Evolutionary conservation across 2,329 filamentous ascomycete species (phyloP).

Genomic region (Talaromyces sp.): DNA sequence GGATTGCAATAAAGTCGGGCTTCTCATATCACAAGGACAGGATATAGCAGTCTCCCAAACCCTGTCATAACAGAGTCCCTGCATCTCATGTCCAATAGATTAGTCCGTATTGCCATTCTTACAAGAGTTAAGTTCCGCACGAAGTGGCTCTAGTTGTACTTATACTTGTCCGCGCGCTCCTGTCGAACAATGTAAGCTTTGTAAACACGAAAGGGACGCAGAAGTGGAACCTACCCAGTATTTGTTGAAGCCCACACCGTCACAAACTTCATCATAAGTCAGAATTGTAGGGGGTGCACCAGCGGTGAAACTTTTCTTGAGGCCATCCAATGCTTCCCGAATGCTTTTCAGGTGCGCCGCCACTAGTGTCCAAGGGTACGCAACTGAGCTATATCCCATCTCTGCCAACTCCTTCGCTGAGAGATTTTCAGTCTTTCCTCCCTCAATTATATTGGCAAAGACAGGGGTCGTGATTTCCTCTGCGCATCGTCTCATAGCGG

Average conservation of each 20-base stretch:
- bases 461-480: slow-evolving; percentile 43
- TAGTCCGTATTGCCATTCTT: too few relatives aligned
- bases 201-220: neutral
- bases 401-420: slow-evolving; percentile 43
- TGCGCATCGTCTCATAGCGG: slow-evolving; percentile 44
- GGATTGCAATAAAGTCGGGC: too few relatives aligned
- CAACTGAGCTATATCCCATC: slow-evolving; percentile 46
- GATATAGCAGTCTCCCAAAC: too few relatives aligned
- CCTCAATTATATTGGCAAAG: slow-evolving; percentile 51
- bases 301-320: slow-evolving; percentile 48
- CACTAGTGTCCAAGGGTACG: slow-evolving; percentile 51
- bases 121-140: too few relatives aligned
- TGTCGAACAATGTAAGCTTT: slow-evolving; percentile 31
- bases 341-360: slow-evolving; percentile 49
- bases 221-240: slow-evolving; percentile 38
- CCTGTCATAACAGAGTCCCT: too few relatives aligned
- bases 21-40: too few relatives aligned
- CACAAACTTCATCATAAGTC: slow-evolving; percentile 49
- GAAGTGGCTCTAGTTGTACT: slow-evolving; percentile 21
- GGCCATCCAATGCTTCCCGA: slow-evolving; percentile 31
- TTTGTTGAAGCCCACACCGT: slow-evolving; percentile 51
- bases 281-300: slow-evolving; percentile 49
- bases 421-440: slow-evolving; percentile 46
- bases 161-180: slow-evolving; percentile 27
- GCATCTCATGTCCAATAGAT: too few relatives aligned